Conservation (phyloP, 1,284 basidiomycete genomes). For the Exobasidium rhododendri region DNA sequence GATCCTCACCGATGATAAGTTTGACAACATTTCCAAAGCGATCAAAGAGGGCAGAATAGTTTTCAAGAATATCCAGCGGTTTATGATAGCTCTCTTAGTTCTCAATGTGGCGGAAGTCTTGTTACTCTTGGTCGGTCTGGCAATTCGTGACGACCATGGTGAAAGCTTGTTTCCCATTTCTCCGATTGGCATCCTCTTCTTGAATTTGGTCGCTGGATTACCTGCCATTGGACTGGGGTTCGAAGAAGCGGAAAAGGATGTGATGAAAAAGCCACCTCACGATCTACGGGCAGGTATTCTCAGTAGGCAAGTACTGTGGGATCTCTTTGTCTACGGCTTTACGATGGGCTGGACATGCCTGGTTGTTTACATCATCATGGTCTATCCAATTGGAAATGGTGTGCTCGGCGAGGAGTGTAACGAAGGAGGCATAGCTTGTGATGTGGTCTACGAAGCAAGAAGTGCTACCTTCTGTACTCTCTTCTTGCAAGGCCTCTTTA, state of each 20-base stretch:
- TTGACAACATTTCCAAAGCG: constrained; percentile 43
- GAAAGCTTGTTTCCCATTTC: constrained; percentile 45
- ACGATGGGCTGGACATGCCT: constrained; percentile 46
- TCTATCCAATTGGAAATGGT: constrained; percentile 42
- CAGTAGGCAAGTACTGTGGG: constrained; percentile 37
- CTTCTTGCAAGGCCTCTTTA: constrained; percentile 39
- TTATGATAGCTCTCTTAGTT: constrained; percentile 44
- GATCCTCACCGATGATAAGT: constrained; percentile 47
- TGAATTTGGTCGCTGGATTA: constrained; percentile 47
- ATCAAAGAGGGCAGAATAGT: constrained; percentile 44
- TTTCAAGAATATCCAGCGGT: constrained; percentile 50
- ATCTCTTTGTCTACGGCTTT: constrained; percentile 43
- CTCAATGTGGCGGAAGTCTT: constrained; percentile 49
- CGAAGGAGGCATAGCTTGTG: constrained; percentile 24
- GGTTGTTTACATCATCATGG: constrained; percentile 42
- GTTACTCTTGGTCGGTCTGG: constrained; percentile 42
- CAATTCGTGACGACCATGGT: constrained; percentile 35
- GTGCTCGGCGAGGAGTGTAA: constrained; percentile 38
- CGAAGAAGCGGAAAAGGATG: constrained; percentile 36
- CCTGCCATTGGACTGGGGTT: constrained; percentile 47
- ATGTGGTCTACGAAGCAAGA: constrained; percentile 43
- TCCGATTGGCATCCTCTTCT: constrained; percentile 44
- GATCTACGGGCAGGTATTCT: constrained; percentile 41
- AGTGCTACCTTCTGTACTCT: constrained; percentile 42
- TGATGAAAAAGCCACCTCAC: constrained; percentile 44